Conservation (phyloP, 176 grass and related monocot species). For the Pharus latifolius region DNA sequence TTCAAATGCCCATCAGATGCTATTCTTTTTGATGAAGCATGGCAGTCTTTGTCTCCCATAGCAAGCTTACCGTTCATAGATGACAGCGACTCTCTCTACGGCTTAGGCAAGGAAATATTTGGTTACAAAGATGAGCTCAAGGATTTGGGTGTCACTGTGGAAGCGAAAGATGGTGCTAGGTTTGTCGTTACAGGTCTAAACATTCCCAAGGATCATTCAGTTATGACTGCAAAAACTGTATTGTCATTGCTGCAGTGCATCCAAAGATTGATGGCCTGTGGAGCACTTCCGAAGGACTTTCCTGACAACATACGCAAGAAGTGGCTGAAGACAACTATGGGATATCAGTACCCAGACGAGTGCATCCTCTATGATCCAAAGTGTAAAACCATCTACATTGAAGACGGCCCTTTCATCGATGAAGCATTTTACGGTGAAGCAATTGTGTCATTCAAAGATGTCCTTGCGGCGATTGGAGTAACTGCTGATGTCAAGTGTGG, state of each 20-base stretch:
- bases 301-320: slow-evolving; percentile 16
- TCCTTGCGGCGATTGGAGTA: slow-evolving; percentile 34
- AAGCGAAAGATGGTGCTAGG: slow-evolving; percentile 4
- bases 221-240: slow-evolving; percentile 6
- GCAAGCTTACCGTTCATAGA: slow-evolving; percentile 56
- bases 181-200: slow-evolving; percentile 35
- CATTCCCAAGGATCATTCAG: slow-evolving; percentile 37
- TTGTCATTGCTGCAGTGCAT: slow-evolving; percentile 43
- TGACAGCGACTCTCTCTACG: slow-evolving; percentile 4
- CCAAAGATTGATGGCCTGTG: background rate
- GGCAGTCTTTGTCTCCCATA: slow-evolving; percentile 32
- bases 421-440: slow-evolving; percentile 43
- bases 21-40: slow-evolving; percentile 30
- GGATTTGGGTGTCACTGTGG: slow-evolving; percentile 36
- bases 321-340: slow-evolving; percentile 53
- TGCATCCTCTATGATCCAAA: slow-evolving; percentile 53
- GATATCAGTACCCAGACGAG: slow-evolving; percentile 32
- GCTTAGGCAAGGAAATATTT: slow-evolving; percentile 33
- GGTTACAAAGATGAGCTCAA: slow-evolving; percentile 48
- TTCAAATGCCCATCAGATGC: slow-evolving; percentile 25
- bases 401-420: slow-evolving; percentile 71
- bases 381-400: slow-evolving; percentile 6
- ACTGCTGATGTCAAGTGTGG: slow-evolving; percentile 17
- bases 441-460: slow-evolving; percentile 24
- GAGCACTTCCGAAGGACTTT: slow-evolving; percentile 16